Base-by-base conservation (phyloP, 306 rosid genomes). In the Argentina anserina region DNA sequence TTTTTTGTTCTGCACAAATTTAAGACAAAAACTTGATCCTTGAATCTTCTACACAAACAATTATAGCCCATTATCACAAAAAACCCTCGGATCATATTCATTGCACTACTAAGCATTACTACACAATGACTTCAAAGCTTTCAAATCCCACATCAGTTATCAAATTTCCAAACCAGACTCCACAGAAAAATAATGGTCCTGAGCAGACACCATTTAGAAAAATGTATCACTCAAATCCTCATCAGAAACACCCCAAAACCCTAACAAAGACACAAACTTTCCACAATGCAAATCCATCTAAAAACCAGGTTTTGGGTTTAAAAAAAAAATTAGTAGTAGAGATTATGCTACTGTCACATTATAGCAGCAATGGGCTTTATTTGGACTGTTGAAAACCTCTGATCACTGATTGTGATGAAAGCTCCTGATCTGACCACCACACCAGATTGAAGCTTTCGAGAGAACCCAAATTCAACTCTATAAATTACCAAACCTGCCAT, bases 401-500 rank as follows among this genome's bases (percentile, higher is more conserved):
- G 40, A 60, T 60, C 66, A 0, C 61, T 23, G 61, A 25, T 55
- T 25, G 61, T 25, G 61, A 23, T 23, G 58, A 43, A 0, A 61
- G 79, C 80, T 81, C 45, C 18, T 68, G 26, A 73, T 53, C 65
- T 79, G 81, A 71, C 75, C 36, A 33, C 36, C 36, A 33, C 2
- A 33, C 36, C 82, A 43, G 28, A 71, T 84, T 71, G 65, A 72
- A 72, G 76, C 80, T 56, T 77, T 62, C 64, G 74, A 83, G 83
- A 86, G 29, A 3, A 49, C 55, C 85, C 78, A 65, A 80, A 69
- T 43, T 68, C 70, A 86, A 81, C 85, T 78, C 29, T 56, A 65
- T 75, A 79, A 52, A 81, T 91, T 78, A 86, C 86, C 59, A 74
- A 74, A 78, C 73, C 39, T 88, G 90, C 88, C 86, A 81, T 72